Percentiles rank a stretch among this genome's conserved stretches.
These are phyloP conservation scores for Mallotus japonicus DNA, from an alignment of 441 rosid species.

Conservation along the genomic window DNA sequence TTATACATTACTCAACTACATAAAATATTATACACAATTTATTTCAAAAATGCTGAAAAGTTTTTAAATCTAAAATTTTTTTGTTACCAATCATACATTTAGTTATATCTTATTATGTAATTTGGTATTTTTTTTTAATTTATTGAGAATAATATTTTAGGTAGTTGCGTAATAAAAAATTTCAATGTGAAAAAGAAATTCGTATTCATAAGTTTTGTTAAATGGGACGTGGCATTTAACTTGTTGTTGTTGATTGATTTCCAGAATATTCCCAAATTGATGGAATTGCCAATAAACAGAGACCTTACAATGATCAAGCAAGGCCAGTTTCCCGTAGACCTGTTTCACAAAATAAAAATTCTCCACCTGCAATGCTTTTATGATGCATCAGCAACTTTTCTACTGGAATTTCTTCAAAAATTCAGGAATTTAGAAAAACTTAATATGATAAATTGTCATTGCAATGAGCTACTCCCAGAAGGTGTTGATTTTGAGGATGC, in stretches of 20 bases:
- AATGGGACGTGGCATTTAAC: too few relatives aligned
- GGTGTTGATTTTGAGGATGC: neutral
- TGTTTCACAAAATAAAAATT: constrained; percentile 9
- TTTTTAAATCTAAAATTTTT: too few relatives aligned
- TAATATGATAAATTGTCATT: neutral
- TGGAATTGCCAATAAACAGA: constrained; percentile 13
- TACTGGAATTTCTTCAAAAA: constrained; percentile 20
- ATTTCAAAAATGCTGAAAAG: too few relatives aligned
- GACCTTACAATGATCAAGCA: constrained; percentile 11
- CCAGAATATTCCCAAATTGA: constrained; percentile 27
- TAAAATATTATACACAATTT: too few relatives aligned
- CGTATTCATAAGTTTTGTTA: too few relatives aligned
- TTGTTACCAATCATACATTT: too few relatives aligned
- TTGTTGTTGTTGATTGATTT: neutral
- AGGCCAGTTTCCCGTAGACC: constrained; percentile 5
- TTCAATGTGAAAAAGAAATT: too few relatives aligned
- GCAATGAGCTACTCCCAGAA: constrained; percentile 20
- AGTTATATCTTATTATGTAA: too few relatives aligned
- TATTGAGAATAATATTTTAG: too few relatives aligned
- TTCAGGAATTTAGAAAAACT: neutral
- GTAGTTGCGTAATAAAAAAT: too few relatives aligned
- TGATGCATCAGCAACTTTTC: constrained; percentile 16
- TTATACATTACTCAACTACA: too few relatives aligned
- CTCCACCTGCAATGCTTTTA: constrained; percentile 20
- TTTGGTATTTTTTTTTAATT: too few relatives aligned